Percentiles rank a stretch among this genome's conserved stretches.
phyloP scores from a whole-genome alignment of 805 yeast genomes.

The Cyberlindnera misumaiensis region DNA sequence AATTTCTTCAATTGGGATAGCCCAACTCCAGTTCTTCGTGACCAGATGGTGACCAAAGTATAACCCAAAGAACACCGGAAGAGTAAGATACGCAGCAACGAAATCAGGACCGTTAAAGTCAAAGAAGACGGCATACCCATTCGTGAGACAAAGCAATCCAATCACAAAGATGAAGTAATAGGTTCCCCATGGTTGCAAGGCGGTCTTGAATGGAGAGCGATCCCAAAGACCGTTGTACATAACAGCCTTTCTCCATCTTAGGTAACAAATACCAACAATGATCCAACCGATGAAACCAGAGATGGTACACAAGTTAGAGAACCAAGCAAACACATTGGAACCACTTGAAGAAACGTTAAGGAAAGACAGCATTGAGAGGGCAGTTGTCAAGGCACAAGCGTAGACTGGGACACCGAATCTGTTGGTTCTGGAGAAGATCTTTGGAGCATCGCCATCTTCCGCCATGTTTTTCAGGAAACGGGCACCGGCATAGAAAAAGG shows the following conservation, averaged over 20 bases:
- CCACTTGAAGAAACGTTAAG: constrained; percentile 59
- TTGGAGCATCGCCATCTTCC: constrained; percentile 72
- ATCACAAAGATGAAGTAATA: constrained; percentile 47
- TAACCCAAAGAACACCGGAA: constrained; percentile 47
- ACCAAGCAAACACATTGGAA: constrained; percentile 55
- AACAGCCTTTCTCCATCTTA: constrained; percentile 64
- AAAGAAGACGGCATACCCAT: constrained; percentile 64
- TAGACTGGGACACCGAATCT: constrained; percentile 69
- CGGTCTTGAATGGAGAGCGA: constrained; percentile 52
- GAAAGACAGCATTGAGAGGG: constrained; percentile 56
- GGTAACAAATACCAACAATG: constrained; percentile 57
- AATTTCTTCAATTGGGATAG: constrained; percentile 47
- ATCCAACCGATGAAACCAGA: constrained; percentile 76
- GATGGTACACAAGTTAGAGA: constrained; percentile 72
- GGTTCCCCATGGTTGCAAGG: constrained; percentile 51
- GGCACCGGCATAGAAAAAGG: constrained; percentile 72
- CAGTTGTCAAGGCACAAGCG: constrained; percentile 31
- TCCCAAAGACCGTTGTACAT: constrained; percentile 43
- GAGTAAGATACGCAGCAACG: constrained; percentile 65
- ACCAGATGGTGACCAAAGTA: constrained; percentile 54
- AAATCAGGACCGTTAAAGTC: constrained; percentile 39
- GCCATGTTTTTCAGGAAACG: constrained; percentile 69
- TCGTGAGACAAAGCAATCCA: constrained; percentile 52
- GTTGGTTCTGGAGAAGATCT: constrained; percentile 54
- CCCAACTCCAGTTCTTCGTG: constrained; percentile 37